These are phyloP conservation scores for Cordyceps militaris DNA, from an alignment of 2,329 filamentous ascomycete genomes.

Conservation along the genomic window DNA sequence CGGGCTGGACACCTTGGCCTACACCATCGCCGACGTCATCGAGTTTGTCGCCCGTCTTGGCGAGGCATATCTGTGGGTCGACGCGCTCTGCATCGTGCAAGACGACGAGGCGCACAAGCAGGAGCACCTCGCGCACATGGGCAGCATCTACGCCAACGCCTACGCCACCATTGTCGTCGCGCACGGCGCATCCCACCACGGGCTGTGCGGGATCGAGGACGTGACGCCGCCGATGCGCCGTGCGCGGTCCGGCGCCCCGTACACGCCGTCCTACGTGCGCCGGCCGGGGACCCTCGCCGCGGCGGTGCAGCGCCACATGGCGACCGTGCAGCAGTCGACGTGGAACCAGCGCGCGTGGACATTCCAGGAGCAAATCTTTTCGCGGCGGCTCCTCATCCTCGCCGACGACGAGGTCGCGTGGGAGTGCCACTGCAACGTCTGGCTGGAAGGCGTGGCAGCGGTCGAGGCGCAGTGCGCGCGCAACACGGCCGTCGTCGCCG, in stretches of 20 bases:
- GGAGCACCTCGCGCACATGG: constrained; percentile 15
- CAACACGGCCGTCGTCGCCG: constrained; percentile 7
- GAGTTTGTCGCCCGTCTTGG: constrained; percentile 13
- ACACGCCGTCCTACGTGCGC: constrained; percentile 6
- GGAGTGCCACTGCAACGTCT: constrained; percentile 14
- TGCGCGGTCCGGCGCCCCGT: not conserved
- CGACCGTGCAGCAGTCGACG: not conserved
- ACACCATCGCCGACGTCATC: constrained; percentile 14
- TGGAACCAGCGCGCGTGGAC: constrained; percentile 10
- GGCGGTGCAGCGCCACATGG: constrained; percentile 1
- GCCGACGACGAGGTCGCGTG: not conserved
- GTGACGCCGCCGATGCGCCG: not conserved
- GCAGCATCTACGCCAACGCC: constrained; percentile 13
- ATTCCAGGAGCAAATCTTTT: constrained; percentile 13
- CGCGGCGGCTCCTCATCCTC: constrained; percentile 4
- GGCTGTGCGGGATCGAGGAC: constrained; percentile 1
- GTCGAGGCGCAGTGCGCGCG: constrained; percentile 8
- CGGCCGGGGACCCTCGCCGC: not conserved
- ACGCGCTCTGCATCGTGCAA: constrained; percentile 18
- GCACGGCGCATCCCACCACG: not conserved
- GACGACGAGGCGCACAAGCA: constrained; percentile 15
- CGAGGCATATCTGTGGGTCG: constrained; percentile 16
- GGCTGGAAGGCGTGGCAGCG: constrained; percentile 12
- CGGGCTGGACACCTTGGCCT: not conserved
- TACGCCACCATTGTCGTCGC: constrained; percentile 7